These are phyloP conservation scores for Penicillium sp. DNA, from an alignment of 2,329 filamentous ascomycete species.

Conservation along the genomic window DNA sequence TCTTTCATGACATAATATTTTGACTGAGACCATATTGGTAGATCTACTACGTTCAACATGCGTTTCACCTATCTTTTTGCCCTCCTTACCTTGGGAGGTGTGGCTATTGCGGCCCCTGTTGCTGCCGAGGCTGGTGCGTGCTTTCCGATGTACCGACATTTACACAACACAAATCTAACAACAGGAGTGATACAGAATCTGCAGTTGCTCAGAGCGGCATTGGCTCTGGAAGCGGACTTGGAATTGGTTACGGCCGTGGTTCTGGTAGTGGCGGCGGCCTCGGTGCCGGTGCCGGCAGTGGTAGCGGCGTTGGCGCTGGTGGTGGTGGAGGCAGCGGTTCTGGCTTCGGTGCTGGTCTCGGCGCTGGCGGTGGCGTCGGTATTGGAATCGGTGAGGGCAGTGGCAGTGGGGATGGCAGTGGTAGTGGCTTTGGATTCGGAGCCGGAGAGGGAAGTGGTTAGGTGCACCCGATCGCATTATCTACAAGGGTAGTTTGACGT, in stretches of 20 bases:
- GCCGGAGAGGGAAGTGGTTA: neutral
- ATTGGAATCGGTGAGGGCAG: neutral
- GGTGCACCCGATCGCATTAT: neutral
- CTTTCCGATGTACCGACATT: neutral
- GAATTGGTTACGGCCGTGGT: slow-evolving; percentile 5
- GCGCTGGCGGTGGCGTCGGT: slow-evolving; percentile 2
- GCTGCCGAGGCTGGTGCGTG: slow-evolving; percentile 12
- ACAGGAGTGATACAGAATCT: neutral
- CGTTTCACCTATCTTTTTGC: slow-evolving; percentile 10
- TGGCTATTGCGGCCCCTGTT: slow-evolving; percentile 14
- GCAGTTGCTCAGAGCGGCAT: neutral
- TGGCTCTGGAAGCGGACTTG: neutral
- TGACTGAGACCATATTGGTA: neutral
- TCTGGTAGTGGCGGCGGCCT: neutral
- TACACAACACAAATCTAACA: neutral
- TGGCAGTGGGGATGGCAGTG: neutral
- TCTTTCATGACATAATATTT: neutral
- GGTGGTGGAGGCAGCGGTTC: slow-evolving; percentile 1
- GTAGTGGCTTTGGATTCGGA: neutral
- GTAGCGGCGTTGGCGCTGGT: neutral
- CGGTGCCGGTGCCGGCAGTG: slow-evolving; percentile 2
- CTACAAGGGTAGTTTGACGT: neutral
- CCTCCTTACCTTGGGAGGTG: slow-evolving; percentile 9
- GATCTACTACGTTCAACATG: slow-evolving; percentile 4
- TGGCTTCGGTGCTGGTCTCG: slow-evolving; percentile 1